These are phyloP conservation scores for Cylindrotheca closterium DNA, from an alignment of 108 stramenopile species.

Conservation along the genomic window DNA sequence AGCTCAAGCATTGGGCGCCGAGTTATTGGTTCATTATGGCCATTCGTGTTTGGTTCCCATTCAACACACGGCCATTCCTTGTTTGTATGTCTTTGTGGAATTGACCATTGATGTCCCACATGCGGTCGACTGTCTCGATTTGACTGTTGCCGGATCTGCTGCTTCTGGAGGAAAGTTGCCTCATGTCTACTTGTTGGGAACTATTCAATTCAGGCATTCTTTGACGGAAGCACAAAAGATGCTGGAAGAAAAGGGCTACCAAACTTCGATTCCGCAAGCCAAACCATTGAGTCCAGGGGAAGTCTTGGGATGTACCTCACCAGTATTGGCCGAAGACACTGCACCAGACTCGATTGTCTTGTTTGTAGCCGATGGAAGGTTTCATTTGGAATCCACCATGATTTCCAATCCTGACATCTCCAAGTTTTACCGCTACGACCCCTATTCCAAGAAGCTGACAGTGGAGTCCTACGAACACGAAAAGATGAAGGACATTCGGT, in stretches of 20 bases:
- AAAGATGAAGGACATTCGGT: conserved; percentile 82
- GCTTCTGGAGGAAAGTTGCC: not conserved
- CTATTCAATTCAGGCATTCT: conserved; percentile 89
- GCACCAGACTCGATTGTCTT: conserved; percentile 57
- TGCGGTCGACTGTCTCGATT: conserved; percentile 76
- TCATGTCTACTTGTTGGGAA: conserved; percentile 58
- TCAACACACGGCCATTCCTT: conserved; percentile 80
- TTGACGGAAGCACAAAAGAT: conserved; percentile 65
- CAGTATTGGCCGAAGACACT: conserved; percentile 43
- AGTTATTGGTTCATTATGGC: conserved; percentile 96
- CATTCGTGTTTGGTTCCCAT: conserved; percentile 97
- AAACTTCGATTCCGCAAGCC: conserved; percentile 76
- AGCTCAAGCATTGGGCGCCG: conserved; percentile 86
- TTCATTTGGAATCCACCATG: conserved; percentile 98
- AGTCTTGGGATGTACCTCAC: conserved; percentile 97
- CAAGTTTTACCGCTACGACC: conserved; percentile 92
- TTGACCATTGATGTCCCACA: conserved; percentile 91
- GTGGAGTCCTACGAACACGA: conserved; percentile 88
- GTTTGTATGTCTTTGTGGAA: conserved; percentile 98
- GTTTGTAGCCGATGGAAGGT: conserved; percentile 98
- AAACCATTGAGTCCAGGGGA: conserved; percentile 91
- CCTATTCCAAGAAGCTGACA: conserved; percentile 91
- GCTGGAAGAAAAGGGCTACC: conserved; percentile 33
- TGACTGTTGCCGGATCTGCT: conserved; percentile 45
- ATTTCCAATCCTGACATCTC: conserved; percentile 91